These are phyloP conservation scores for Verbascum thapsus DNA, from an alignment of 257 asterid species.

Conservation along the genomic window DNA sequence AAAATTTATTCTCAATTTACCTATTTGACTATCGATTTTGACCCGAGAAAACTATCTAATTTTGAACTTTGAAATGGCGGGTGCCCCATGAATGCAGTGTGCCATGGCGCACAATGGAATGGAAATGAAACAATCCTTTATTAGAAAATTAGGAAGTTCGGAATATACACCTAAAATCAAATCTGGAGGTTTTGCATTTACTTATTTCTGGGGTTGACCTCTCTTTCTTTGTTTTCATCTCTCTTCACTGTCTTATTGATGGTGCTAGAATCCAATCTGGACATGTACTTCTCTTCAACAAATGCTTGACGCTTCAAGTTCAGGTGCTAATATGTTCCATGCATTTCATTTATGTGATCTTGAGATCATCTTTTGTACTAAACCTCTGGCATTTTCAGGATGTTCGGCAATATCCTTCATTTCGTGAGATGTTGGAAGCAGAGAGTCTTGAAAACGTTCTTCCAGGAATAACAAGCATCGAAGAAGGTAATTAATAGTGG, in stretches of 20 bases:
- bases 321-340: constrained; percentile 57
- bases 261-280: constrained; percentile 61
- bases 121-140: constrained; percentile 1
- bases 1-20: too few species aligned
- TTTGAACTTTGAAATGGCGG: too few species aligned
- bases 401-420: constrained; percentile 66
- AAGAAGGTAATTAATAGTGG: constrained; percentile 60
- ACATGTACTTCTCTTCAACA: constrained; percentile 61
- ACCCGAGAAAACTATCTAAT: too few species aligned
- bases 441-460: constrained; percentile 69
- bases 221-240: constrained; percentile 11
- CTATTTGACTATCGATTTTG: too few species aligned
- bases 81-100: too few species aligned
- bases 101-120: too few species aligned
- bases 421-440: constrained; percentile 72
- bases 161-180: not conserved
- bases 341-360: constrained; percentile 24
- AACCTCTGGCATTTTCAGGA: constrained; percentile 49
- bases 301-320: constrained; percentile 73
- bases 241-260: constrained; percentile 32
- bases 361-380: constrained; percentile 12
- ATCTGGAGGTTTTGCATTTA: not conserved
- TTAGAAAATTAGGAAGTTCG: not conserved
- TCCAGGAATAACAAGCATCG: constrained; percentile 69
- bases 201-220: constrained; percentile 16